phyloP scores from a whole-genome alignment of 1,139 yeast genomes.

The Pichia sp. region DNA sequence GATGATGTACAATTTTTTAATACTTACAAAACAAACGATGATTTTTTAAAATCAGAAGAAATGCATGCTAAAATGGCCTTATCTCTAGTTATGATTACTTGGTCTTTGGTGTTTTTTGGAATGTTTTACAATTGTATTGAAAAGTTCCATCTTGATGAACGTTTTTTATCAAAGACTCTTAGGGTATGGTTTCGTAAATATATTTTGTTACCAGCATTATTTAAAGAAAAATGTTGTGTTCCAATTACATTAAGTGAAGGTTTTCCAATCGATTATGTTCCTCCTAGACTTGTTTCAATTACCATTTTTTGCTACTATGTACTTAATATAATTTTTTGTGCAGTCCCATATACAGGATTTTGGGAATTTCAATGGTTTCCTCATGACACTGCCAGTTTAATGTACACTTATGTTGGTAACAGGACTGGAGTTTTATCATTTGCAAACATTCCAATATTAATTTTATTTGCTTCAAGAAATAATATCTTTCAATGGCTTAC shows the following conservation, averaged over 20 bases:
- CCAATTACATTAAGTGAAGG: slow-evolving; percentile 7
- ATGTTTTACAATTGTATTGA: slow-evolving; percentile 5
- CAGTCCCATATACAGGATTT: slow-evolving; percentile 6
- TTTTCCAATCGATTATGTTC: slow-evolving; percentile 31
- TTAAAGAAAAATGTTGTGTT: slow-evolving; percentile 9
- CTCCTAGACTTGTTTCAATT: slow-evolving; percentile 54
- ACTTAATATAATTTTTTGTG: slow-evolving; percentile 31
- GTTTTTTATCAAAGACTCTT: slow-evolving; percentile 2
- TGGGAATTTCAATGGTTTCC: slow-evolving; percentile 5
- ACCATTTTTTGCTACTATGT: slow-evolving; percentile 42
- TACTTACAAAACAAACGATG: slow-evolving; percentile 2
- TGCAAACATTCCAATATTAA: slow-evolving; percentile 36
- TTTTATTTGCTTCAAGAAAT: slow-evolving; percentile 41
- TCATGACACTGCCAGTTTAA: slow-evolving; percentile 7
- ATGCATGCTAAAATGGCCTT: slow-evolving; percentile 10
- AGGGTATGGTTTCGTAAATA: slow-evolving; percentile 7
- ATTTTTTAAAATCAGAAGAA: slow-evolving; percentile 2
- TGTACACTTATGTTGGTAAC: slow-evolving; percentile 33
- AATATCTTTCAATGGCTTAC: slow-evolving; percentile 40
- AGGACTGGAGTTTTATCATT: slow-evolving; percentile 39
- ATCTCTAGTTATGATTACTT: slow-evolving; percentile 11
- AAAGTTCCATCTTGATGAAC: slow-evolving; percentile 10
- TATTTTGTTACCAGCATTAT: slow-evolving; percentile 10
- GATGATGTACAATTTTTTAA: slow-evolving; percentile 3
- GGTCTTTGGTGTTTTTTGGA: slow-evolving; percentile 10